Evolutionary conservation across 768 basidiomycete species (phyloP).

Genomic region (Mycena kentingensis): DNA sequence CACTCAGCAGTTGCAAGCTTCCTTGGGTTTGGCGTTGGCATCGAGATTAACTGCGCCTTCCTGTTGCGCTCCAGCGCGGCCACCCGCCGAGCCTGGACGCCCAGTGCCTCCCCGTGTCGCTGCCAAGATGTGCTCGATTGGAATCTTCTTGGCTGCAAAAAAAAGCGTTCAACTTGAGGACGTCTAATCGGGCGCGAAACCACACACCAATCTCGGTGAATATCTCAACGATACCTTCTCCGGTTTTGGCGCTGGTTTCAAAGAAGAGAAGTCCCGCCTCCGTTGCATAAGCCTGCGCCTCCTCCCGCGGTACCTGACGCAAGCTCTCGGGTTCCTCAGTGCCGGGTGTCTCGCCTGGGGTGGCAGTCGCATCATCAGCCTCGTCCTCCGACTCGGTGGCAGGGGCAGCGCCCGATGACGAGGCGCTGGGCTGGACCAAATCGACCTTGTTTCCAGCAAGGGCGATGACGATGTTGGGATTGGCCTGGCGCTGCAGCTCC

Average conservation of each 20-base stretch:
- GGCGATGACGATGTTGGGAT: conserved; percentile 98
- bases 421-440: conserved; percentile 70
- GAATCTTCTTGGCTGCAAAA: conserved; percentile 56
- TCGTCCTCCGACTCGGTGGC: conserved; percentile 81
- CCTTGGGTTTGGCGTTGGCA: conserved; percentile 68
- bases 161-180: neutral
- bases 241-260: conserved; percentile 97
- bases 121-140: conserved; percentile 91
- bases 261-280: conserved; percentile 96
- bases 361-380: conserved; percentile 89
- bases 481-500: conserved; percentile 97
- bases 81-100: conserved; percentile 58
- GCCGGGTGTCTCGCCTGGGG: conserved; percentile 71
- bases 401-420: conserved; percentile 49
- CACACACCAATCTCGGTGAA: conserved; percentile 95
- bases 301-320: conserved; percentile 90
- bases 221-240: conserved; percentile 91
- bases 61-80: conserved; percentile 53
- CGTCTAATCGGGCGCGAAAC: neutral
- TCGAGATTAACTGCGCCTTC: conserved; percentile 70
- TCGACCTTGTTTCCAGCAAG: conserved; percentile 98
- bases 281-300: conserved; percentile 94
- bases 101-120: conserved; percentile 72
- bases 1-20: conserved; percentile 79
- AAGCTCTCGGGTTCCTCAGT: conserved; percentile 67